Evolutionary conservation across 1,284 basidiomycete genomes (phyloP).

Genomic region (Irpex sp.): DNA sequence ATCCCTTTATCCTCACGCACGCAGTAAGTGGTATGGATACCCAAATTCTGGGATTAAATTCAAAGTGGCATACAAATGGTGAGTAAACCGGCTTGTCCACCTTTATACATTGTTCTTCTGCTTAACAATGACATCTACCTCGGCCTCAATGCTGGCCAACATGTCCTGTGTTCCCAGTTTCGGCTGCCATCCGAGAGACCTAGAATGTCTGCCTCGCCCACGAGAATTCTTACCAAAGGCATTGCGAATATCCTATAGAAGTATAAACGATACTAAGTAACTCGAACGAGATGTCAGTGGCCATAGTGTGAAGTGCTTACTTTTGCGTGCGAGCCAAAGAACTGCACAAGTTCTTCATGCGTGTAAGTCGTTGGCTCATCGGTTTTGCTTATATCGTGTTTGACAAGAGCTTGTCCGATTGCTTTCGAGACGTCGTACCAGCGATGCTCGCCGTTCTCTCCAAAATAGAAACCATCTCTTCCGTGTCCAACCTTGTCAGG

Average conservation of each 20-base stretch:
- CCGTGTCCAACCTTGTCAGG: conserved; percentile 31
- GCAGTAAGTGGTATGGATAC: no score
- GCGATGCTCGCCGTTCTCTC: conserved; percentile 40
- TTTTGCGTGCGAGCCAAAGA: conserved; percentile 5
- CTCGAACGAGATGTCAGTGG: background rate
- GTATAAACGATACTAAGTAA: no score
- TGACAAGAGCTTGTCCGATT: conserved; percentile 28
- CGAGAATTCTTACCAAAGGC: conserved; percentile 40
- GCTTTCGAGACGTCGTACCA: conserved; percentile 33
- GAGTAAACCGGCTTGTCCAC: background rate
- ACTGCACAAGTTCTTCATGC: conserved; percentile 27
- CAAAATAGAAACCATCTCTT: conserved; percentile 43
- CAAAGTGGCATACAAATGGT: no score
- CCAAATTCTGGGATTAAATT: no score
- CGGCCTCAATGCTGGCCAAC: conserved; percentile 29
- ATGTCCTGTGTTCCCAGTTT: conserved; percentile 30
- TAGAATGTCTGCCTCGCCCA: conserved; percentile 34
- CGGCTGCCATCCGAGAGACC: conserved; percentile 39
- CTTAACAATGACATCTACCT: conserved; percentile 21
- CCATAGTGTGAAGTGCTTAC: background rate
- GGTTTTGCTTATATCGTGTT: conserved; percentile 21
- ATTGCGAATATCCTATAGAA: conserved; percentile 1
- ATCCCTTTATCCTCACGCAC: no score
- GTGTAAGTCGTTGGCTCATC: conserved; percentile 27
- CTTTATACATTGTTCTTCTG: conserved; percentile 25